phyloP scores from a whole-genome alignment of 345 rosid species.

The Corchorus olitorius region DNA sequence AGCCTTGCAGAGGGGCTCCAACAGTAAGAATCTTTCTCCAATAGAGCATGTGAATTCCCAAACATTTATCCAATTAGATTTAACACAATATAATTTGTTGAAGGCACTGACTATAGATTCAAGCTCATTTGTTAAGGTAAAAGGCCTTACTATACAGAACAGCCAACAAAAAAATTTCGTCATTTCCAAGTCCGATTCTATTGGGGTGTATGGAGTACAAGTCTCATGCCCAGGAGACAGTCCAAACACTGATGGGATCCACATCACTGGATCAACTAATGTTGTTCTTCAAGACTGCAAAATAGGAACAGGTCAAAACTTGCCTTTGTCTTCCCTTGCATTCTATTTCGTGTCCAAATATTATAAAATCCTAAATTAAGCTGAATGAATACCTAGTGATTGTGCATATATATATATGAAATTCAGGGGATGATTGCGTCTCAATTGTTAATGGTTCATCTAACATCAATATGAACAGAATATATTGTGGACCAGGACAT shows the following conservation, averaged over 20 bases:
- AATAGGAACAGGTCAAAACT: constrained; percentile 83
- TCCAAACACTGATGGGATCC: constrained; percentile 98
- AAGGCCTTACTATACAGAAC: constrained; percentile 79
- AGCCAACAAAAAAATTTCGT: constrained; percentile 95
- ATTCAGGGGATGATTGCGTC: constrained; percentile 89
- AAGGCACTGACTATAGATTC: constrained; percentile 96
- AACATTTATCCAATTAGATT: constrained; percentile 12
- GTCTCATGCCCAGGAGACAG: constrained; percentile 89
- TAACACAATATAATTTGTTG: constrained; percentile 25
- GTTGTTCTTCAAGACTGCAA: constrained; percentile 80
- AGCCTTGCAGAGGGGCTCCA: constrained; percentile 97
- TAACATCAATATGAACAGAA: constrained; percentile 75
- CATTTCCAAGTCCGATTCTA: constrained; percentile 65
- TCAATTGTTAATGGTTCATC: constrained; percentile 89
- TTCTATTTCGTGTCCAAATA: neutral
- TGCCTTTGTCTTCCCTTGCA: neutral
- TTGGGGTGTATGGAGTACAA: constrained; percentile 59
- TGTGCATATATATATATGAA: constrained; percentile 4
- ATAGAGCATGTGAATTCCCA: neutral
- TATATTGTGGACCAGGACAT: constrained; percentile 96
- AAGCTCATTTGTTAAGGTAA: constrained; percentile 71
- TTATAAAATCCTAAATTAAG: neutral
- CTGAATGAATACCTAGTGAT: constrained; percentile 7
- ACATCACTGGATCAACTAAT: constrained; percentile 75
- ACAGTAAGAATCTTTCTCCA: constrained; percentile 49